Evolutionary conservation across 2,329 filamentous ascomycete species (phyloP), one percentile per base, ranked within the genome.

Genomic region (Juglanconis oblonga): DNA sequence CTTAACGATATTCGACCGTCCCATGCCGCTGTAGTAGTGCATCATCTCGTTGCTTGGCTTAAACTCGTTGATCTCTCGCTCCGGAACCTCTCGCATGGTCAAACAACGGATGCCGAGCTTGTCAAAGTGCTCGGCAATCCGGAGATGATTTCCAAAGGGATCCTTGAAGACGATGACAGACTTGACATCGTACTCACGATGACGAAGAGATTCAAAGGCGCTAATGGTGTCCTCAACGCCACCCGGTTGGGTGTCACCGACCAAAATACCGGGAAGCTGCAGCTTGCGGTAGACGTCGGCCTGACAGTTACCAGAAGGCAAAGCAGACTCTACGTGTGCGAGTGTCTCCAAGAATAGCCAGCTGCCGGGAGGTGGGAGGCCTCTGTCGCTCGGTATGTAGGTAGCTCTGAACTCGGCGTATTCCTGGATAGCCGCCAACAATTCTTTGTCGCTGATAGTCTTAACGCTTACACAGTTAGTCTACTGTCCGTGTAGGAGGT

Each of bases 211-310:
- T 73, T 96, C 91, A 65, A 86, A 93, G 0, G 92, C 90, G 0
- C 89, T 88, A 48, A 96, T 90, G 0, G 91, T 91, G 5, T 88
- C 83, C 0, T 88, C 90, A 58, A 96, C 95, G 0, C 92, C 92
- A 0, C 91, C 92, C 0, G 95, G 81, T 29, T 85, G 84, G 33
- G 86, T 81, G 70, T 96, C 91, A 6, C 88, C 91, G 0, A 96
- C 81, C 0, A 96, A 81, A 13, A 95, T 74, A 1, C 89, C 83
- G 0, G 92, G 91, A 1, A 90, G 74, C n/a, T 91, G 81, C 1
- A 96, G 74, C 0, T 90, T 86, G 24, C 87, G 79, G 69, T 93
- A 95, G 1, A 93, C 74, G 68, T 96, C 91, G 2, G 87, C 90
- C 69, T 96, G 91, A 0, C 88, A 86, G 1, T 81, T 88, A 9